These are phyloP conservation scores for Podospora bellae-mahoneyi DNA, from an alignment of 495 filamentous ascomycete species.

Conservation along the genomic window DNA sequence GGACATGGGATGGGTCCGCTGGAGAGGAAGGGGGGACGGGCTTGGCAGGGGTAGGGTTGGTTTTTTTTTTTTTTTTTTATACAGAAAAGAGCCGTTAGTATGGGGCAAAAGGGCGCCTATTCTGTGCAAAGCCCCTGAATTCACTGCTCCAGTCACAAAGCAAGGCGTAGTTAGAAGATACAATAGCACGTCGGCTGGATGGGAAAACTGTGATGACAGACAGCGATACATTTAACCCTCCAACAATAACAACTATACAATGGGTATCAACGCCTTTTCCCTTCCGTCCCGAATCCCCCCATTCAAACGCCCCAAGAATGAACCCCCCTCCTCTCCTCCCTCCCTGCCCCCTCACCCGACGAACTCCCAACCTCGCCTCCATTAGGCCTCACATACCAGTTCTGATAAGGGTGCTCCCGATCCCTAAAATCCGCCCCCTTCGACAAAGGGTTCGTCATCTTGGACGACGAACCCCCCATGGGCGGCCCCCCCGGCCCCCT, in stretches of 20 bases:
- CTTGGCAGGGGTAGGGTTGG: not conserved
- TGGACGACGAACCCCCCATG: not conserved
- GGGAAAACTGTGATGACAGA: not conserved
- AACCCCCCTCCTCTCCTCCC: not conserved
- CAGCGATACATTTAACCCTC: not conserved
- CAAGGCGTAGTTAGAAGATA: too few species aligned
- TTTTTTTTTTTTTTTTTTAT: too few species aligned
- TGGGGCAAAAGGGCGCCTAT: too few species aligned
- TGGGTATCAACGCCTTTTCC: not conserved
- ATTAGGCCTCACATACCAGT: constrained; percentile 4
- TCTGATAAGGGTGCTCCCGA: constrained; percentile 1
- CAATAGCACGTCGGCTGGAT: too few species aligned
- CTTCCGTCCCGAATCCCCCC: not conserved
- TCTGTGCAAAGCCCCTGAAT: too few species aligned
- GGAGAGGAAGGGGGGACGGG: too few species aligned
- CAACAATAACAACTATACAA: not conserved
- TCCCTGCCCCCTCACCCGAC: not conserved
- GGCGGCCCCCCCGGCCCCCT: not conserved
- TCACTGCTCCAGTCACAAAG: too few species aligned
- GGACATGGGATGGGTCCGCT: not conserved
- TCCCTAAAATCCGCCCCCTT: not conserved
- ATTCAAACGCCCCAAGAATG: not conserved
- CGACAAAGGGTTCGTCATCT: constrained; percentile 6
- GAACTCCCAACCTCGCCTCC: not conserved
- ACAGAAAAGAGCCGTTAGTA: too few species aligned